Conservation (phyloP, 495 filamentous ascomycete genomes). For the Penicillium canariense region DNA sequence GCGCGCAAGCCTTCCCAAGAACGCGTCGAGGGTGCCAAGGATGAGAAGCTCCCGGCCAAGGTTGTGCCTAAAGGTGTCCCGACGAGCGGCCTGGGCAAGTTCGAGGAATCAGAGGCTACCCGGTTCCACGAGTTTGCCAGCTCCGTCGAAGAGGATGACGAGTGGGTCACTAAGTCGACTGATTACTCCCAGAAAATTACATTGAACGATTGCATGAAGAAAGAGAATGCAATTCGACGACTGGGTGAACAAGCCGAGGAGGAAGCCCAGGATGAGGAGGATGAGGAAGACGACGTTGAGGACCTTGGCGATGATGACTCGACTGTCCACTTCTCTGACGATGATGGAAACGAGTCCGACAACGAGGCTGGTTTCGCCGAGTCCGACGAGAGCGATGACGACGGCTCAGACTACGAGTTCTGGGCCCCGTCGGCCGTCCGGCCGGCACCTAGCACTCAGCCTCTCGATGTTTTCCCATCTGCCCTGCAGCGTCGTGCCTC, state of each 20-base stretch:
- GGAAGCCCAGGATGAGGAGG: conserved; percentile 69
- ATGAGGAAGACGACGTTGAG: conserved; percentile 63
- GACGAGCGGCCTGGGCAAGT: conserved; percentile 50
- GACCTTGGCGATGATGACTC: conserved; percentile 60
- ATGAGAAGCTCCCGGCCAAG: conserved; percentile 7
- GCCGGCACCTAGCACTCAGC: conserved; percentile 53
- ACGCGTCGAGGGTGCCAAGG: conserved; percentile 9
- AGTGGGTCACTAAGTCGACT: conserved; percentile 73
- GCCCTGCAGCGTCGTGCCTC: conserved; percentile 50
- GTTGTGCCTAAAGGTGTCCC: conserved; percentile 29
- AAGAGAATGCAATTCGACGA: conserved; percentile 84
- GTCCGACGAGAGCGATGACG: conserved; percentile 76
- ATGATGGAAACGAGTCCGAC: conserved; percentile 88
- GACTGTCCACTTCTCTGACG: conserved; percentile 60
- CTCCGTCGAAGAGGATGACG: conserved; percentile 74
- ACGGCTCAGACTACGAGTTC: conserved; percentile 67
- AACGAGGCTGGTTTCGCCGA: conserved; percentile 92
- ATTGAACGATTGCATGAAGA: conserved; percentile 82
- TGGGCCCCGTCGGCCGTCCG: conserved; percentile 69
- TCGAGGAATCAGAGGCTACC: conserved; percentile 64
- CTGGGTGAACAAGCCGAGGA: conserved; percentile 89
- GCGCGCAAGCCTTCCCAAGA: conserved; percentile 47
- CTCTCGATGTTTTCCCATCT: conserved; percentile 46
- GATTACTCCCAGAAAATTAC: conserved; percentile 69
- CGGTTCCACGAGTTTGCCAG: conserved; percentile 94